These are phyloP conservation scores for Gillenia trifoliata DNA, from an alignment of 306 rosid genomes.

Conservation along the genomic window DNA sequence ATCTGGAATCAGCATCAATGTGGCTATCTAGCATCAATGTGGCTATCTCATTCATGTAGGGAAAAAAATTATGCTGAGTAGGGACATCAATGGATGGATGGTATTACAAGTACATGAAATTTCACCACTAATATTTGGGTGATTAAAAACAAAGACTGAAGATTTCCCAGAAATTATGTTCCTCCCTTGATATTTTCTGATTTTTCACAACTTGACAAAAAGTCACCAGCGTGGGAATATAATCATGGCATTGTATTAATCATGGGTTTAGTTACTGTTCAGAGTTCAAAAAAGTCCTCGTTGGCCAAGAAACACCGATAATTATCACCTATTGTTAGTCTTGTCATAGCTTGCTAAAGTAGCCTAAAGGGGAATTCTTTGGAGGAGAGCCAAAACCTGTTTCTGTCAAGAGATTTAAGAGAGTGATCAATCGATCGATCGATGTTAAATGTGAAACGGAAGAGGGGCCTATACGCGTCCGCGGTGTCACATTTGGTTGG, in stretches of 20 bases:
- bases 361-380: not conserved
- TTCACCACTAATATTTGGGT: too few species aligned
- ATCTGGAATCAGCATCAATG: constrained; percentile 43
- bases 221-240: not conserved
- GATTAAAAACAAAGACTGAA: not conserved
- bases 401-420: constrained; percentile 25
- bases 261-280: not conserved
- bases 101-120: constrained; percentile 34
- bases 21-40: constrained; percentile 40
- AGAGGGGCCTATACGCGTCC: constrained; percentile 20
- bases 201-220: not conserved
- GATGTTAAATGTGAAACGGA: constrained; percentile 10
- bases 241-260: not conserved
- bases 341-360: not conserved
- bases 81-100: constrained; percentile 79
- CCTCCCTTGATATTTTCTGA: constrained; percentile 8
- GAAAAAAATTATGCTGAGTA: constrained; percentile 41
- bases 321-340: not conserved
- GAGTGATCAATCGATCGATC: not conserved
- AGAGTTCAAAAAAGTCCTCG: not conserved
- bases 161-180: not conserved
- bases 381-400: constrained; percentile 21
- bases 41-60: constrained; percentile 39
- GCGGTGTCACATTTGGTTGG: constrained; percentile 3
- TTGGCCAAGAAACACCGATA: too few species aligned